Percentiles rank a stretch among this genome's conserved stretches.
Evolutionary conservation across 495 filamentous ascomycete species (phyloP).

Genomic region (Penicillium argentinense): DNA sequence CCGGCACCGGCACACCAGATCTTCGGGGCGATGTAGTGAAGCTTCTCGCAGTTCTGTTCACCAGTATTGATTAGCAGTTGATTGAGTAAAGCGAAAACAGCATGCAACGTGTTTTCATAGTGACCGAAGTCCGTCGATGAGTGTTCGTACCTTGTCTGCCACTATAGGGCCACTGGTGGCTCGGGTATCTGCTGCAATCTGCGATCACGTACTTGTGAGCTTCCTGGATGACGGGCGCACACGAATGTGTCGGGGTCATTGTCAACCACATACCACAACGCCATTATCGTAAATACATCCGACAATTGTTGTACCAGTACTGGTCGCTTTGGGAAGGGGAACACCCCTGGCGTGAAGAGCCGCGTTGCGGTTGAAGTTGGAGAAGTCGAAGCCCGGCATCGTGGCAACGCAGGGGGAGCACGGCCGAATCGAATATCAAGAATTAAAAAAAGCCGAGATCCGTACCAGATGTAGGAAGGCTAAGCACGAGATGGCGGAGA

Average conservation of each 20-base stretch:
- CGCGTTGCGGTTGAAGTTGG: slow-evolving; percentile 97
- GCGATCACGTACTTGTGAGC: slow-evolving; percentile 22
- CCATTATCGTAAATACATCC: slow-evolving; percentile 96
- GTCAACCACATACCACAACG: slow-evolving; percentile 72
- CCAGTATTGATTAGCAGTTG: neutral
- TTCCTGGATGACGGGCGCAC: slow-evolving; percentile 1
- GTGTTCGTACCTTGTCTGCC: slow-evolving; percentile 80
- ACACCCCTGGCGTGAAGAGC: slow-evolving; percentile 91
- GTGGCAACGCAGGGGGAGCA: slow-evolving; percentile 35
- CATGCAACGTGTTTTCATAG: too few species aligned
- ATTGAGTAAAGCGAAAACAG: neutral
- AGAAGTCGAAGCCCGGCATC: slow-evolving; percentile 99
- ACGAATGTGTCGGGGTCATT: neutral
- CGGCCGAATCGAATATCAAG: slow-evolving; percentile 4
- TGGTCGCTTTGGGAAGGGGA: slow-evolving; percentile 94
- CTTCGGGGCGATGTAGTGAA: slow-evolving; percentile 97
- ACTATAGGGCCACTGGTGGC: slow-evolving; percentile 97
- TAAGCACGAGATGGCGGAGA: slow-evolving; percentile 5
- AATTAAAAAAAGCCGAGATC: neutral
- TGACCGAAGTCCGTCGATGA: too few species aligned
- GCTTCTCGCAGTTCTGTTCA: slow-evolving; percentile 92
- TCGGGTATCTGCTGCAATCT: slow-evolving; percentile 97
- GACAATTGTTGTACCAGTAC: slow-evolving; percentile 98
- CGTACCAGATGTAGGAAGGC: slow-evolving; percentile 1
- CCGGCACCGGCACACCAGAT: slow-evolving; percentile 99